Conservation (phyloP, 1,284 basidiomycete genomes). For the Anthracocystis setariae region DNA sequence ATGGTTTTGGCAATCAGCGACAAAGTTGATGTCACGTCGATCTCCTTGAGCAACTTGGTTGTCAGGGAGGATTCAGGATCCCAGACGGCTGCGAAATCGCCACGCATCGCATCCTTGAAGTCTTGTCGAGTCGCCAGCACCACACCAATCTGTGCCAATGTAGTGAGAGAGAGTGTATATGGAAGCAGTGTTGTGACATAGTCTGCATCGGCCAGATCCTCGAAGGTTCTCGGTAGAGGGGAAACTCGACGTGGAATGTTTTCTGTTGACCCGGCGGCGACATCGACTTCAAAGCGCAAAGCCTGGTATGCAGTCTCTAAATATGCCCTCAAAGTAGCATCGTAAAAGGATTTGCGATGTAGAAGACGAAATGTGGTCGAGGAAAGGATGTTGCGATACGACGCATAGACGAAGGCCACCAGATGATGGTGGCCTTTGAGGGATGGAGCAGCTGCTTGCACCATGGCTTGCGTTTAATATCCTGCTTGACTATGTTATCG, state of each 20-base stretch:
- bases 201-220: constrained; percentile 3
- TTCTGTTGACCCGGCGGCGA: background rate
- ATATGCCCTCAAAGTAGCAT: constrained; percentile 30
- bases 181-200: background rate
- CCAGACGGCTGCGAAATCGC: constrained; percentile 30
- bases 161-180: constrained; percentile 23
- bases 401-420: constrained; percentile 31
- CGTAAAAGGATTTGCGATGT: constrained; percentile 16
- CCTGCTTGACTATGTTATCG: too few relatives aligned
- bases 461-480: too few relatives aligned
- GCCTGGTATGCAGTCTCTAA: constrained; percentile 28
- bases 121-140: constrained; percentile 20
- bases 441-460: background rate
- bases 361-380: constrained; percentile 31
- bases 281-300: constrained; percentile 8
- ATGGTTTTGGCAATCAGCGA: constrained; percentile 16
- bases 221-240: constrained; percentile 11
- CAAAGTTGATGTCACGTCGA: constrained; percentile 18
- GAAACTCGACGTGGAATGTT: background rate
- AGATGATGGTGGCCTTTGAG: constrained; percentile 22
- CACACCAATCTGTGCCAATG: constrained; percentile 19
- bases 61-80: constrained; percentile 37
- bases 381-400: constrained; percentile 12
- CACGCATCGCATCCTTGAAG: constrained; percentile 28
- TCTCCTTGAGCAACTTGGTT: constrained; percentile 9